Evolutionary conservation across 2,329 filamentous ascomycete species (phyloP).

Genomic region (Microdochium nivale): DNA sequence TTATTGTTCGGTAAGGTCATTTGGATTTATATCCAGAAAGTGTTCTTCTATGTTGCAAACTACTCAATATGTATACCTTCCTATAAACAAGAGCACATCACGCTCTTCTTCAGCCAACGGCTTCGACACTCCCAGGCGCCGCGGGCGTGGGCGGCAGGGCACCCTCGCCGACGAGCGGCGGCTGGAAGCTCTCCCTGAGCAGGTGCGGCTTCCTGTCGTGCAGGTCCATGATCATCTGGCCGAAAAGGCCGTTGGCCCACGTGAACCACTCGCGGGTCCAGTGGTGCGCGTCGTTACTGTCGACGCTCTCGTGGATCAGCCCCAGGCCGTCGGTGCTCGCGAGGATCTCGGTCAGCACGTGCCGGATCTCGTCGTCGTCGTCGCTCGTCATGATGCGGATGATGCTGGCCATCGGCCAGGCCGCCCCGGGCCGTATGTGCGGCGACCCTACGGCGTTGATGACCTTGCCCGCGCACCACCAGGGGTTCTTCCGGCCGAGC

Average conservation of each 20-base stretch:
- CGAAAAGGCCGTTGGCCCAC: constrained; percentile 25
- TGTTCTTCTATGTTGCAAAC: no score
- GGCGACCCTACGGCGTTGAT: constrained; percentile 45
- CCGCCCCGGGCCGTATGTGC: constrained; percentile 54
- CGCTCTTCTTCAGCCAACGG: background rate
- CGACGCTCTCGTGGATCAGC: constrained; percentile 32
- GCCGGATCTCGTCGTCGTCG: constrained; percentile 22
- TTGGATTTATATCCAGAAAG: no score
- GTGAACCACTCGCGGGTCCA: constrained; percentile 33
- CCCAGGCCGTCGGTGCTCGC: constrained; percentile 23
- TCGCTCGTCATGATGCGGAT: constrained; percentile 63
- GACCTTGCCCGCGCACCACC: constrained; percentile 57
- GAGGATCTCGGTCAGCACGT: constrained; percentile 21
- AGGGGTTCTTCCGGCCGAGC: constrained; percentile 68
- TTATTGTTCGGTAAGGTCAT: no score
- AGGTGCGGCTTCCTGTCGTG: constrained; percentile 64
- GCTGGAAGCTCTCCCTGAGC: constrained; percentile 39
- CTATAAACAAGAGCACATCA: background rate
- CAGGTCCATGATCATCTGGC: constrained; percentile 33
- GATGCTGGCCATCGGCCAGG: constrained; percentile 83
- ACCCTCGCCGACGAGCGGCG: background rate
- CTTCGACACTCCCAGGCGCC: background rate
- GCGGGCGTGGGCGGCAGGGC: background rate
- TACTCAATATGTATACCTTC: no score
- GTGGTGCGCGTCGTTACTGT: constrained; percentile 23